A percentile compares a stretch with the other conserved stretches of the same genome.
These are phyloP conservation scores for Trichosporon faecale DNA, from an alignment of 1,284 basidiomycete species.

Conservation along the genomic window DNA sequence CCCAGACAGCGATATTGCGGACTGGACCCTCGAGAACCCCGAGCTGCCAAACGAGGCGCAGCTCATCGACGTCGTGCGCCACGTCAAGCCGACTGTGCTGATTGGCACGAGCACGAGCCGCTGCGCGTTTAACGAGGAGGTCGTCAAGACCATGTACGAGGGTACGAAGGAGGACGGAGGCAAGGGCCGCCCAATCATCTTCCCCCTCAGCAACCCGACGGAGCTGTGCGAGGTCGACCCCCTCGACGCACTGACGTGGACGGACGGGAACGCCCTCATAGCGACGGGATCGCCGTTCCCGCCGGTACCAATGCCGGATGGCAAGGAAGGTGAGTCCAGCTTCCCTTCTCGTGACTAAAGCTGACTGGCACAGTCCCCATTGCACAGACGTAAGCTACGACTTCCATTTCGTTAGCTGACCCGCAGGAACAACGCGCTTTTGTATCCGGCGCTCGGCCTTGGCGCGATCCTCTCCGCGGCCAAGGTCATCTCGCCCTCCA, in stretches of 20 bases:
- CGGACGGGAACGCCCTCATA: constrained; percentile 67
- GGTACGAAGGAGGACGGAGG: background rate
- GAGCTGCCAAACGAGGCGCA: constrained; percentile 33
- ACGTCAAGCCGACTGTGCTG: constrained; percentile 68
- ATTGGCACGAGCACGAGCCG: constrained; percentile 79
- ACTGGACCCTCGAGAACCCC: constrained; percentile 38
- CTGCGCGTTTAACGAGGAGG: constrained; percentile 74
- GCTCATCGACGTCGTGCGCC: constrained; percentile 60
- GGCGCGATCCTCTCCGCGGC: constrained; percentile 65
- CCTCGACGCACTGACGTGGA: constrained; percentile 58
- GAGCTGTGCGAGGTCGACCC: constrained; percentile 71
- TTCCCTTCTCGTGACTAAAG: background rate
- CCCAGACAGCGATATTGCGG: constrained; percentile 50
- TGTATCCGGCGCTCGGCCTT: constrained; percentile 75
- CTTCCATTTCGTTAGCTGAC: constrained; percentile 28
- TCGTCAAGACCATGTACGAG: constrained; percentile 68
- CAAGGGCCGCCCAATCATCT: constrained; percentile 64
- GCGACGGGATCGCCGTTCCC: constrained; percentile 80
- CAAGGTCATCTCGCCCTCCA: constrained; percentile 62
- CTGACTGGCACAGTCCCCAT: background rate
- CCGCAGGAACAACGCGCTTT: constrained; percentile 61
- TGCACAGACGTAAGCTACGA: constrained; percentile 11
- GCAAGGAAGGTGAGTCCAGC: constrained; percentile 42
- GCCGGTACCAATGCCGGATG: constrained; percentile 64
- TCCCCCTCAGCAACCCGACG: constrained; percentile 80